Conservation (phyloP, 2,329 filamentous ascomycete species). For the Trichoderma pleuroti region DNA sequence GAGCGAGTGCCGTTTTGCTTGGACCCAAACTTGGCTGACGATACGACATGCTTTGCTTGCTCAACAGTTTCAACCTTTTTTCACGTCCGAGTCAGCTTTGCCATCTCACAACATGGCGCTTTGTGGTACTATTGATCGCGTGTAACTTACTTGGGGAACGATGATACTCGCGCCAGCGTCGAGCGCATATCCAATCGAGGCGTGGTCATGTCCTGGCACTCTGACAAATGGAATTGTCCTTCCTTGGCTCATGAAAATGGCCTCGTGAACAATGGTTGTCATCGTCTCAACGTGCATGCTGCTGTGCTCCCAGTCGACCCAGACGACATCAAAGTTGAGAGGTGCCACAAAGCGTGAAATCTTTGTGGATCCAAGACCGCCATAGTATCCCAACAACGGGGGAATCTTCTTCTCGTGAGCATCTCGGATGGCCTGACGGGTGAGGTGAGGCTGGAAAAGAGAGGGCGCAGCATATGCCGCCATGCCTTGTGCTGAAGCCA, state of each 20-base stretch:
- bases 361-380: slow-evolving; percentile 38
- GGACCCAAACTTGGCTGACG: slow-evolving; percentile 43
- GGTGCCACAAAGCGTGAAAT: slow-evolving; percentile 41
- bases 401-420: slow-evolving; percentile 45
- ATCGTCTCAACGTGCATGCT: slow-evolving; percentile 47
- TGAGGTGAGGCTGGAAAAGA: slow-evolving; percentile 45
- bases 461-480: slow-evolving; percentile 33
- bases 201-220: slow-evolving; percentile 46
- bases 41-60: slow-evolving; percentile 42
- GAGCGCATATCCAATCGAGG: slow-evolving; percentile 44
- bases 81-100: not conserved
- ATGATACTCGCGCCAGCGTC: slow-evolving; percentile 48
- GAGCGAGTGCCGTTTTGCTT: slow-evolving; percentile 41
- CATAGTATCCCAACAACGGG: slow-evolving; percentile 42
- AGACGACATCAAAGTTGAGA: slow-evolving; percentile 42
- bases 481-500: slow-evolving; percentile 10
- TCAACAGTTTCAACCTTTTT: slow-evolving; percentile 42
- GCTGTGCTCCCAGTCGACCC: slow-evolving; percentile 49
- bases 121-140: not conserved
- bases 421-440: slow-evolving; percentile 44
- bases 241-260: slow-evolving; percentile 45
- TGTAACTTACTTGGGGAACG: slow-evolving; percentile 35
- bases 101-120: not conserved
- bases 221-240: slow-evolving; percentile 44
- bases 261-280: slow-evolving; percentile 46